Evolutionary conservation across 2,329 filamentous ascomycete genomes (phyloP).

Genomic region (Sporothrix inflata): DNA sequence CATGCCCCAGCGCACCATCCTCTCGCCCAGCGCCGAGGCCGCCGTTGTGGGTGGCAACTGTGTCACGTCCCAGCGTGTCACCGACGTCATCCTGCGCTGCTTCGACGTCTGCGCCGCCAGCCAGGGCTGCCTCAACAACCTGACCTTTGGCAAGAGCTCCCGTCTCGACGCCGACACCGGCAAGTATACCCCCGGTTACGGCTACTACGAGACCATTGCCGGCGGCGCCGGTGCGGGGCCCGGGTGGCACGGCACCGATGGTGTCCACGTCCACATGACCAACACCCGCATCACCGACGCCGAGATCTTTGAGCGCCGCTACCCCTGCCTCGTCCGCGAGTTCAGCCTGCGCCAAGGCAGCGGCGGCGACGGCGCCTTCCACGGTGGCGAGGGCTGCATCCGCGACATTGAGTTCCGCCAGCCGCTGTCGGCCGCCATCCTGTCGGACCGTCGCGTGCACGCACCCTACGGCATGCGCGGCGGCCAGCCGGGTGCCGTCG

Average conservation of each 20-base stretch:
- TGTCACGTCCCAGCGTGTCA: constrained; percentile 41
- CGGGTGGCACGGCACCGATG: constrained; percentile 39
- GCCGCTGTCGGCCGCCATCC: constrained; percentile 42
- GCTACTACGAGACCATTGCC: constrained; percentile 43
- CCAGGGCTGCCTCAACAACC: constrained; percentile 42
- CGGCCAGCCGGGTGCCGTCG: constrained; percentile 36
- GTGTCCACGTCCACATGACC: constrained; percentile 41
- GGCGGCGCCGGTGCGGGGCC: constrained; percentile 43
- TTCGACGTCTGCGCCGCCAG: constrained; percentile 38
- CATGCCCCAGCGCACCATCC: constrained; percentile 41
- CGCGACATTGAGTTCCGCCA: constrained; percentile 44
- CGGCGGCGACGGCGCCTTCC: constrained; percentile 40
- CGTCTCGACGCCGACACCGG: constrained; percentile 29
- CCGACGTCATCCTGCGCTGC: constrained; percentile 42
- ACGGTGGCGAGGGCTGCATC: constrained; percentile 43
- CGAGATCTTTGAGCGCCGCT: constrained; percentile 44
- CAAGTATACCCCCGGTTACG: constrained; percentile 34
- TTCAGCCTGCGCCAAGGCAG: constrained; percentile 39
- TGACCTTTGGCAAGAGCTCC: constrained; percentile 40
- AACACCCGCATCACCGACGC: constrained; percentile 42
- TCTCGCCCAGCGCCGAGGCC: constrained; percentile 39
- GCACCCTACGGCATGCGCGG: constrained; percentile 44
- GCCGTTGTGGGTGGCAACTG: constrained; percentile 49
- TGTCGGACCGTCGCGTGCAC: constrained; percentile 44
- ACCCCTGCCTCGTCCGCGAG: constrained; percentile 41